A percentile compares a stretch with the other conserved stretches of the same genome.
Conservation (phyloP, 2,329 filamentous ascomycete species). For the Diaporthe vexans region DNA sequence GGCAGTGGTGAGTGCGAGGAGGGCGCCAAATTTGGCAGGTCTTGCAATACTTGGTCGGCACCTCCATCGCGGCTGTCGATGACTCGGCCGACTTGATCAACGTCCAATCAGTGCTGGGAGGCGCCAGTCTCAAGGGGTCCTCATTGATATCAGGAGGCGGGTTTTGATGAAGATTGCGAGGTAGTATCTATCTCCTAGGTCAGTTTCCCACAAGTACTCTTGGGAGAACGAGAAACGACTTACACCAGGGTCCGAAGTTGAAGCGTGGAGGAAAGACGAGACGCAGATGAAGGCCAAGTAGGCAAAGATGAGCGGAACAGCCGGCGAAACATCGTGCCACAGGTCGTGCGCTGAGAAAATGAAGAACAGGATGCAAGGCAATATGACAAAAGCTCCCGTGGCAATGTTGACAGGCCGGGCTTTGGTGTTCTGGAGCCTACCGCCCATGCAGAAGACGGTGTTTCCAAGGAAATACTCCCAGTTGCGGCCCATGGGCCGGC, state of each 20-base stretch:
- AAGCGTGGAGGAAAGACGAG: conserved; percentile 95
- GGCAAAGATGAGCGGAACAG: conserved; percentile 88
- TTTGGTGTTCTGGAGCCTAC: conserved; percentile 88
- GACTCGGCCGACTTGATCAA: conserved; percentile 85
- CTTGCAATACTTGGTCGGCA: conserved; percentile 97
- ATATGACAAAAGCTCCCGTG: conserved; percentile 83
- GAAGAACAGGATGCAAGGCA: conserved; percentile 88
- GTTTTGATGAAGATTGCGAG: conserved; percentile 90
- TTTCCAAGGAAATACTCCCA: conserved; percentile 96
- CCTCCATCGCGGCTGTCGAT: conserved; percentile 91
- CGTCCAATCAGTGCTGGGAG: conserved; percentile 93
- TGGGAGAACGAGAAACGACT: conserved; percentile 55
- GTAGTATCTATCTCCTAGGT: conserved; percentile 77
- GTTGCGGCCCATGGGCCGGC: conserved; percentile 73
- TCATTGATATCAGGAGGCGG: conserved; percentile 81
- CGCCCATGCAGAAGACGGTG: conserved; percentile 88
- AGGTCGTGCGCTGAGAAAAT: conserved; percentile 86
- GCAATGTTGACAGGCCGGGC: conserved; percentile 91
- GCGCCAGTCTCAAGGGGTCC: conserved; percentile 85
- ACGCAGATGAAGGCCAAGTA: conserved; percentile 93
- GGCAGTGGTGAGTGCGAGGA: conserved; percentile 94
- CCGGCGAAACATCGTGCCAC: conserved; percentile 88
- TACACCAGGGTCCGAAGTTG: conserved; percentile 92
- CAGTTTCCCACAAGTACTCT: conserved; percentile 13
- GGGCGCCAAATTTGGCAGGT: conserved; percentile 98